Base-by-base conservation (phyloP, 179 eudicot species). In the Beta lomatogona region DNA sequence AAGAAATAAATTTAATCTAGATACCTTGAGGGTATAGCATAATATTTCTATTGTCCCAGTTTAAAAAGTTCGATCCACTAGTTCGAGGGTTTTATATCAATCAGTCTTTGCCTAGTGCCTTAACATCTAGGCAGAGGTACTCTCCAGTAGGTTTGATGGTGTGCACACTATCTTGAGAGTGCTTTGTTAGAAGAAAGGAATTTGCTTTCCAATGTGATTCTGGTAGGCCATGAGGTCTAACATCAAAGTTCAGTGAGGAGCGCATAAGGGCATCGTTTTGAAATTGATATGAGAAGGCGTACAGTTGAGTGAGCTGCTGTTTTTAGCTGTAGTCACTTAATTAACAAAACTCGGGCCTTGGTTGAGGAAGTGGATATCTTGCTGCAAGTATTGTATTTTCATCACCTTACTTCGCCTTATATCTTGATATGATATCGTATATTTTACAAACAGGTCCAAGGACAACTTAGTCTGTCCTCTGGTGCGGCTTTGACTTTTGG, bases 401-500 rank as follows among this genome's bases (percentile, higher is more conserved):
- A 16, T 76, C 31, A 19, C 46, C 60, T 70, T 53, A 19, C 52
- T 73, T 78, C 50, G 53, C 44, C 75, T 45, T 16, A 71, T 70
- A 22, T 61, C 78, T 46, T 53, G 63, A 13, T 55, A 4, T 46
- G 57, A 66, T n/a, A 60, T 14, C 12, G 6, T 74, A 22, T 63
- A 79, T 46, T 61, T 60, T 41, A 36, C 21, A 8, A 64, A 58
- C 84, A 95, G 99, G 97, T 95, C 55, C 93, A 89, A 83, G 99
- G 99, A 75, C 93, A 92, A 83, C 91, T 95, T 80, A 95, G 94
- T 88, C 81, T 95, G 82, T 87, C 93, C 16, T 78, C 89, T 80
- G 97, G 92, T 70, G 94, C 97, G 58, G 83, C 88, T 83, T 83
- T 95, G 85, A 92, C 92, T 85, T 95, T 95, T 89, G 98, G 99